Base-by-base conservation (phyloP, 2,329 filamentous ascomycete species). In the Podosphaera leucotricha region DNA sequence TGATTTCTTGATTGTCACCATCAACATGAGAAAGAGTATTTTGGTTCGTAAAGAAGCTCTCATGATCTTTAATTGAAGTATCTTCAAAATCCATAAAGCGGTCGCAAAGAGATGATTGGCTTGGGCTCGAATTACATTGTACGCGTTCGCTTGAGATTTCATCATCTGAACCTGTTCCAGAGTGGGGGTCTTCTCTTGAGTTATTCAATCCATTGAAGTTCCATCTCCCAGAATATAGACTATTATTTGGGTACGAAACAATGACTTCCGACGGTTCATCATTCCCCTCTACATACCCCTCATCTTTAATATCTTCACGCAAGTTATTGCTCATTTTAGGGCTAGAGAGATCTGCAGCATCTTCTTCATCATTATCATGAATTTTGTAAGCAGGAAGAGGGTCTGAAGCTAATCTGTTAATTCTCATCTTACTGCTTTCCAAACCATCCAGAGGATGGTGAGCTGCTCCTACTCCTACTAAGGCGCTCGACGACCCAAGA, bases 401-500 rank as follows among this genome's bases (percentile, higher is more conserved):
- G 36, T 57, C 52, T 47, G 55, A 43, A 39, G 43, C 48, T 38
- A 47, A 47, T 30, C 48, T 53, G 49, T 55, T 52, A 48, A 53
- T 41, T 45, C 50, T 55, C 48, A 35, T 56, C 52, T 46, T 53
- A 48, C 30, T 50, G 46, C 41, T 50, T 50, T 53, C 53, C 57
- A 35, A 52, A 46, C 48, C 70, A 70, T 71, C 71, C 69, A 60
- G 71, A 64, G 59, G 68, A 68, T 58, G 77, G 74, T 61, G 76
- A 80, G 62, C 73, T 76, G 68, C 79, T 83, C 62, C 80, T 71
- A 67, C 76, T 82, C 67, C 75, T 71, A 61, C 70, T 70, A 71
- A 82, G 72, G 72, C 79, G 80, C 79, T 84, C 82, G 81, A 82
- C 78, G 77, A 87, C 72, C 82, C 83, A 87, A 66, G 76, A 69